Conservation (phyloP, 768 basidiomycete species). For the Lactarius deliciosus region DNA sequence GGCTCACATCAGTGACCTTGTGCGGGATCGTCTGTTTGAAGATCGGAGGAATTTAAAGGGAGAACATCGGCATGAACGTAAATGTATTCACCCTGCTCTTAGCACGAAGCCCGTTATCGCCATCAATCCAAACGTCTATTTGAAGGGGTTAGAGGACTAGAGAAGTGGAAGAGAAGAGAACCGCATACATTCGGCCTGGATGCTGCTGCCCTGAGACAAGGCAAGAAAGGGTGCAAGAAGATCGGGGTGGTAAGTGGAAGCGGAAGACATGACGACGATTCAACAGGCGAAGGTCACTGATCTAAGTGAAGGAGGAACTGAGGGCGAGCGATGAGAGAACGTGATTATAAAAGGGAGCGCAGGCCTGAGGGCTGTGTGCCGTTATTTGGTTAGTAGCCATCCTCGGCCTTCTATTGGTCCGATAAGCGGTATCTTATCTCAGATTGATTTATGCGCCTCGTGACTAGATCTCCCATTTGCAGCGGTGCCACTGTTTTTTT, state of each 20-base stretch:
- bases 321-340: conserved; percentile 22
- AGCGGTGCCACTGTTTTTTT: background rate
- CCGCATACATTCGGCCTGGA: conserved; percentile 88
- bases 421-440: conserved; percentile 3
- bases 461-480: background rate
- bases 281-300: conserved; percentile 31
- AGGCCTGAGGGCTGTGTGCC: background rate
- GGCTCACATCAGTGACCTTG: conserved; percentile 82
- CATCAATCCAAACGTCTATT: conserved; percentile 97
- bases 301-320: conserved; percentile 5
- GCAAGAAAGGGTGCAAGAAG: conserved; percentile 88
- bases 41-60: conserved; percentile 7
- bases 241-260: conserved; percentile 62
- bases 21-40: conserved; percentile 73
- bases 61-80: conserved; percentile 13
- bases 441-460: background rate
- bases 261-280: conserved; percentile 20
- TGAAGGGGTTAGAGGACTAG: conserved; percentile 25
- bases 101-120: conserved; percentile 88
- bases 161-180: conserved; percentile 23
- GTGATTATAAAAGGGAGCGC: background rate
- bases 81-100: conserved; percentile 80
- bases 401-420: conserved; percentile 12
- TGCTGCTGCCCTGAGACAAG: conserved; percentile 84
- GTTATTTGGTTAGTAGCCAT: background rate